phyloP scores from a whole-genome alignment of 2,329 filamentous ascomycete species.

The Fusarium sp. region DNA sequence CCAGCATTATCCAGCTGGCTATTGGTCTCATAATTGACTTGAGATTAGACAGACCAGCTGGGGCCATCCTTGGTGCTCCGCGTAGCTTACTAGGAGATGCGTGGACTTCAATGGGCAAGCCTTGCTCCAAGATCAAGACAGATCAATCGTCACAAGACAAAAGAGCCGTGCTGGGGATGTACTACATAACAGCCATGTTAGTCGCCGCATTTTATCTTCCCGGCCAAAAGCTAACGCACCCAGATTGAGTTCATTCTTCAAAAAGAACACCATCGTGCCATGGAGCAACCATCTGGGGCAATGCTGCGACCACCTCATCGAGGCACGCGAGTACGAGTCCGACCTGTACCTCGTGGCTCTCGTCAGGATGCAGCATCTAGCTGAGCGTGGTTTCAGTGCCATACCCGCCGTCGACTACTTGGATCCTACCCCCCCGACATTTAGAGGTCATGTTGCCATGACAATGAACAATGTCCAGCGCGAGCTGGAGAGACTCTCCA shows the following conservation, averaged over 20 bases:
- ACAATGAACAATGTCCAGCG: constrained; percentile 47
- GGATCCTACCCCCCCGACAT: constrained; percentile 32
- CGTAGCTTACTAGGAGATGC: constrained; percentile 50
- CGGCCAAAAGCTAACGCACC: neutral
- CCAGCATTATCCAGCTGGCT: constrained; percentile 54
- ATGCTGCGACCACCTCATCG: constrained; percentile 49
- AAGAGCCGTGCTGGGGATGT: constrained; percentile 55
- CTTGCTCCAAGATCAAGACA: constrained; percentile 18
- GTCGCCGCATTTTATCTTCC: neutral
- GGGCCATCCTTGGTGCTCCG: constrained; percentile 36
- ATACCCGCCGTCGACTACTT: constrained; percentile 37
- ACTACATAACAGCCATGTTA: constrained; percentile 52
- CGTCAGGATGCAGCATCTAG: constrained; percentile 49
- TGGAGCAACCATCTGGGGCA: constrained; percentile 49
- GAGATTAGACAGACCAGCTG: constrained; percentile 48
- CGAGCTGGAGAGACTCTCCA: constrained; percentile 48
- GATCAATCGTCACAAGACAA: constrained; percentile 51
- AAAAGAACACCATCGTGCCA: constrained; percentile 46
- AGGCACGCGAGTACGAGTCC: constrained; percentile 44
- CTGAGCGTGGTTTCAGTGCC: constrained; percentile 44
- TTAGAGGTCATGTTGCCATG: constrained; percentile 47
- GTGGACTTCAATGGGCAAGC: constrained; percentile 37
- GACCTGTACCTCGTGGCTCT: constrained; percentile 49
- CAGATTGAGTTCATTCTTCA: constrained; percentile 41
- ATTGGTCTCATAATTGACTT: constrained; percentile 53